Percentiles rank a stretch among this genome's conserved stretches.
Conservation (phyloP, 805 yeast species). For the Saturnispora quitensis region DNA sequence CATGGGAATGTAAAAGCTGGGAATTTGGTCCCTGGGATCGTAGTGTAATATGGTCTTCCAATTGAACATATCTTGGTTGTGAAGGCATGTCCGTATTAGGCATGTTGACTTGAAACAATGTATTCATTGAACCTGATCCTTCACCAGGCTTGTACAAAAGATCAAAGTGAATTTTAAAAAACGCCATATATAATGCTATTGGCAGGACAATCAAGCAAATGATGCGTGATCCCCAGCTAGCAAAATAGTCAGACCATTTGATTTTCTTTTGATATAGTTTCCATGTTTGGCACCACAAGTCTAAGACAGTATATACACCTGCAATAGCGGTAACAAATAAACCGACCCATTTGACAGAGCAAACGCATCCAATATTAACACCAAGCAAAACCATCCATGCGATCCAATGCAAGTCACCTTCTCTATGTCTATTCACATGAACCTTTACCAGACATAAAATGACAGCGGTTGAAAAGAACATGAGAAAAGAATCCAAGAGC, state of each 20-base stretch:
- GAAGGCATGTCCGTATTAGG: slow-evolving; percentile 53
- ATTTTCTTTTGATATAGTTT: slow-evolving; percentile 35
- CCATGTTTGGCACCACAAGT: slow-evolving; percentile 88
- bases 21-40: slow-evolving; percentile 67
- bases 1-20: slow-evolving; percentile 79
- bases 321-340: slow-evolving; percentile 75
- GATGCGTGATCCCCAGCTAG: slow-evolving; percentile 62
- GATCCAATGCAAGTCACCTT: slow-evolving; percentile 26
- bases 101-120: slow-evolving; percentile 83
- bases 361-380: slow-evolving; percentile 67
- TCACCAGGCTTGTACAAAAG: slow-evolving; percentile 66
- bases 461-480: slow-evolving; percentile 68
- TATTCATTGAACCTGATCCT: slow-evolving; percentile 87
- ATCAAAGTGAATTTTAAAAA: slow-evolving; percentile 70
- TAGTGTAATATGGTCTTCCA: slow-evolving; percentile 54
- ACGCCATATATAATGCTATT: slow-evolving; percentile 46
- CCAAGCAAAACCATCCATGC: slow-evolving; percentile 64
- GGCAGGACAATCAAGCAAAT: slow-evolving; percentile 60
- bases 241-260: slow-evolving; percentile 38
- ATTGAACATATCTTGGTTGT: slow-evolving; percentile 60
- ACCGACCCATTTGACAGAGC: slow-evolving; percentile 84
- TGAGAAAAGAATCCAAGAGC: slow-evolving; percentile 63
- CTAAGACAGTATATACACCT: slow-evolving; percentile 83
- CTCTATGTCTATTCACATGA: slow-evolving; percentile 36
- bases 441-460: slow-evolving; percentile 49